Percentiles rank a stretch among this genome's conserved stretches.
Conservation (phyloP, 2,329 filamentous ascomycete genomes). For the Ascosphaera pollenicola region DNA sequence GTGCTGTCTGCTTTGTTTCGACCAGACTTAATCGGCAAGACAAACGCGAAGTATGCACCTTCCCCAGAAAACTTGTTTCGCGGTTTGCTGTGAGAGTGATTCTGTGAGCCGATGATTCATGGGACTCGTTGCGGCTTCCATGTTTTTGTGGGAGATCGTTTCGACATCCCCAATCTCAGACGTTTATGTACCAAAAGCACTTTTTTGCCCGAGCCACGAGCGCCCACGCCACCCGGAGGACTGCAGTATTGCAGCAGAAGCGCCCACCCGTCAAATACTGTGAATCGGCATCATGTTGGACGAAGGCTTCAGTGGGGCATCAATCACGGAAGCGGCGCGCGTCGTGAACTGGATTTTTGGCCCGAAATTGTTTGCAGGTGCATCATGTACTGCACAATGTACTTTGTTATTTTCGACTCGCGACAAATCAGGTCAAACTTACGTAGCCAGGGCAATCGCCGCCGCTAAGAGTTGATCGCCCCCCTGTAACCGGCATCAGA, state of each 20-base stretch:
- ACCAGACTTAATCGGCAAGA: neutral
- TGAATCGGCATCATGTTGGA: neutral
- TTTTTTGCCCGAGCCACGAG: neutral
- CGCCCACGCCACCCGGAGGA: neutral
- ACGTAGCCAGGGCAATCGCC: neutral
- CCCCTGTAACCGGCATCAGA: neutral
- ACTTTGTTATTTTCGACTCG: neutral
- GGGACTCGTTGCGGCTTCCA: neutral
- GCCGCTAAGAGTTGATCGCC: neutral
- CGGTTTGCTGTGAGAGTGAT: too few species aligned
- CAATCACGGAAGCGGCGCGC: neutral
- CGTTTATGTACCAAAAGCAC: neutral
- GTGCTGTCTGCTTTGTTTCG: neutral
- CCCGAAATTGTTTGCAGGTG: neutral
- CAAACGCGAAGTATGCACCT: neutral
- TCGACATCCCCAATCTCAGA: neutral
- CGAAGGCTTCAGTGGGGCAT: neutral
- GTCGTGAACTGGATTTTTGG: neutral
- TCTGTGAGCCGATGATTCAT: too few species aligned
- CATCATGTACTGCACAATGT: neutral
- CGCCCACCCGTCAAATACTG: neutral
- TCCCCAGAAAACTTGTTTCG: too few species aligned
- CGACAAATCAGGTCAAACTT: neutral
- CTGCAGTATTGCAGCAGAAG: neutral
- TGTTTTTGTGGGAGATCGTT: neutral